phyloP scores from a whole-genome alignment of 2,329 filamentous ascomycete species.

The Microdochium bolleyi region DNA sequence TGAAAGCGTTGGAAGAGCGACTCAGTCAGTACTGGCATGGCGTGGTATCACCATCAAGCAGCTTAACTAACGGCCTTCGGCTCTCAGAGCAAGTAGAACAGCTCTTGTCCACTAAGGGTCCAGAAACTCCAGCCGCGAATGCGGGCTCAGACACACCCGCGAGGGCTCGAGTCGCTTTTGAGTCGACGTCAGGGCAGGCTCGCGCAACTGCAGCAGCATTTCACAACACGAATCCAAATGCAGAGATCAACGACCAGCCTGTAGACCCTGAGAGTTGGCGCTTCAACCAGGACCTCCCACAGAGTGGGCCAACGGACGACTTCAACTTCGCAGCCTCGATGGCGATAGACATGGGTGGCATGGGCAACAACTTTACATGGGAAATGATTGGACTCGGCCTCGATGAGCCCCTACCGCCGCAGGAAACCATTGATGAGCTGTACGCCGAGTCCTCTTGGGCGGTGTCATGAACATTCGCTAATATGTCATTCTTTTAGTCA shows the following conservation, averaged over 20 bases:
- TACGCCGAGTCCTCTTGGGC: constrained; percentile 29
- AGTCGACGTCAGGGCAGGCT: constrained; percentile 22
- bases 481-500: constrained; percentile 39
- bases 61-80: constrained; percentile 7
- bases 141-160: constrained; percentile 25
- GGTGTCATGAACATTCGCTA: constrained; percentile 1
- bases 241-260: constrained; percentile 27
- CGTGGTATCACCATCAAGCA: background rate
- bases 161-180: constrained; percentile 21
- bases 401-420: constrained; percentile 50
- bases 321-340: constrained; percentile 47
- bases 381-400: constrained; percentile 60
- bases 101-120: constrained; percentile 57
- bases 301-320: constrained; percentile 40
- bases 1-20: constrained; percentile 87
- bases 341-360: constrained; percentile 39
- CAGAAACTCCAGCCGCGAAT: constrained; percentile 20
- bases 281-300: constrained; percentile 46
- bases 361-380: constrained; percentile 62
- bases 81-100: constrained; percentile 82
- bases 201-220: constrained; percentile 27
- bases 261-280: constrained; percentile 45
- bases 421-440: constrained; percentile 72
- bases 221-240: constrained; percentile 33
- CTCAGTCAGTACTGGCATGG: constrained; percentile 55